Conservation (phyloP, 768 basidiomycete species). For the Zangia roseola region DNA sequence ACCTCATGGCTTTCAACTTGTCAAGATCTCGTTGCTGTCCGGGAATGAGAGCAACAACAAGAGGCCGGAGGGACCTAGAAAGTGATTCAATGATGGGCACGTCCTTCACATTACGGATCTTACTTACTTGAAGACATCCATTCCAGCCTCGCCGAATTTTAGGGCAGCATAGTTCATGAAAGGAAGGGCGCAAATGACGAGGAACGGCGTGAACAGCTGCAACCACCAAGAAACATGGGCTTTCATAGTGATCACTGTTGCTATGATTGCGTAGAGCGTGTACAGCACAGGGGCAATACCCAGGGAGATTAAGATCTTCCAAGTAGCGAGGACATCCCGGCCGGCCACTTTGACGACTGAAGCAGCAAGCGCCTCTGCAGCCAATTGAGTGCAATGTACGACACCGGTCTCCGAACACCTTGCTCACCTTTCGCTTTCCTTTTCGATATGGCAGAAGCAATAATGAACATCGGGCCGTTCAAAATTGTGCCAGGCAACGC, state of each 20-base stretch:
- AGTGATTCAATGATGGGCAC: constrained; percentile 7
- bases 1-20: constrained; percentile 69
- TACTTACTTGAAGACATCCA: constrained; percentile 94
- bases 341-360: constrained; percentile 94
- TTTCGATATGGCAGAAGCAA: constrained; percentile 84
- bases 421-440: constrained; percentile 80
- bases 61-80: constrained; percentile 82
- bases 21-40: constrained; percentile 83
- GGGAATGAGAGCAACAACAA: constrained; percentile 84
- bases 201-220: constrained; percentile 73
- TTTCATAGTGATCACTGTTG: constrained; percentile 68
- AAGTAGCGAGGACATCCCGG: constrained; percentile 95
- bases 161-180: constrained; percentile 91
- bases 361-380: constrained; percentile 88
- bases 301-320: constrained; percentile 94
- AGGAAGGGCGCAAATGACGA: constrained; percentile 72
- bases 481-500: constrained; percentile 89
- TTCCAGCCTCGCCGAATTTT: constrained; percentile 96
- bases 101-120: background rate
- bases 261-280: constrained; percentile 75
- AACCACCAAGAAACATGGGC: constrained; percentile 61
- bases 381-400: background rate
- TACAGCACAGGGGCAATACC: constrained; percentile 90
- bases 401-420: background rate
- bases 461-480: constrained; percentile 90